Evolutionary conservation across 2,329 filamentous ascomycete species (phyloP), one percentile per base, ranked within the genome.

Genomic region (Teratosphaeria zuluensis): DNA sequence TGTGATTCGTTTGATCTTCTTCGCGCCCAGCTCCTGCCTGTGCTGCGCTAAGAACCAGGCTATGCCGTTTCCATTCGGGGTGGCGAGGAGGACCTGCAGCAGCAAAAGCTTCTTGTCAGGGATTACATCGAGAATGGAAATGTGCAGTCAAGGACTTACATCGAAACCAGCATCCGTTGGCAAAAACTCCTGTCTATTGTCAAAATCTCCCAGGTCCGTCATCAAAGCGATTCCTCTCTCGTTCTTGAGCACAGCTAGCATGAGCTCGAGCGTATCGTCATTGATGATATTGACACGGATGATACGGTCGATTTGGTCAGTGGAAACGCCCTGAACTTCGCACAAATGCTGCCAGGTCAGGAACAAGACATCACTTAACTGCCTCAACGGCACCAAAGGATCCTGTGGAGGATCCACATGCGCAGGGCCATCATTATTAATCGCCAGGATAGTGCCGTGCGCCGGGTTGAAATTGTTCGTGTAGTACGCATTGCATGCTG

Each of bases 11-110:
- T 55, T 61, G 32, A 64, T 55, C 16, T 57, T 31, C 53, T 57
- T 59, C 59, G 32, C 56, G 1, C 61, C 63, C 28, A 64, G 28
- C 0, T 35, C 33, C 12, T 28, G 53, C 7, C 21, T 19, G 12
- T 59, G 60, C 46, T 64, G 63, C 11, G 61, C 58, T 57, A 64
- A 55, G n/a, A 64, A 54, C 60, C 60, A 64, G 35, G 31, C 51
- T 16, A 62, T 38, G 7, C 62, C 62, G 9, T 33, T 58, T 19
- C 54, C 31, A 33, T 61, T 64, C 33, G 60, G 62, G 12, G 46
- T 62, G 12, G 30, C 57, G 3, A 62, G 12, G 7, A 64, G 54
- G 7, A 58, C 59, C 52, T 56, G 33, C 61, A 63, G 7, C 33
- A 9, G 7, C n/a, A 21, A 48, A 4, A 8, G 3, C 3, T 48